These are phyloP conservation scores for Podaxis sp. DNA, from an alignment of 768 basidiomycete species.

Conservation along the genomic window DNA sequence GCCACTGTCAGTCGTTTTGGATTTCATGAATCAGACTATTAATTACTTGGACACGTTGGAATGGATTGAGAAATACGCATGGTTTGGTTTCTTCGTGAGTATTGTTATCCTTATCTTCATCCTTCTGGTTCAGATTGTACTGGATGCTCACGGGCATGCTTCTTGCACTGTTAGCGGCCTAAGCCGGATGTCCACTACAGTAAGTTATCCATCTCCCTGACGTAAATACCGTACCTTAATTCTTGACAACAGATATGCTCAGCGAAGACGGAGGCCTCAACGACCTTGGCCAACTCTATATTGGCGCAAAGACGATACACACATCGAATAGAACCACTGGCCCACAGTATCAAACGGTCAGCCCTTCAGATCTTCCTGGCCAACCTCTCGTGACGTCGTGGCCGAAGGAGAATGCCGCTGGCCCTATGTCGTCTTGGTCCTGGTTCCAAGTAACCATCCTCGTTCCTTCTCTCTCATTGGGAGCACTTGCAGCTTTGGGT, in stretches of 20 bases:
- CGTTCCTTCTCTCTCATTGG: not conserved
- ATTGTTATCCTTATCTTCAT: slow-evolving; percentile 8
- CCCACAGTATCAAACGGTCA: slow-evolving; percentile 26
- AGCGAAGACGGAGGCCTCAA: slow-evolving; percentile 40
- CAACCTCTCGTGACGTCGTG: slow-evolving; percentile 32
- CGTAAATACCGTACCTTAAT: not conserved
- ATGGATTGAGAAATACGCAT: slow-evolving; percentile 60
- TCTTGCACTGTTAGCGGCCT: slow-evolving; percentile 20
- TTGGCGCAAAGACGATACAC: slow-evolving; percentile 41
- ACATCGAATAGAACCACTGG: slow-evolving; percentile 29
- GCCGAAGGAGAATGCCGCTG: slow-evolving; percentile 20
- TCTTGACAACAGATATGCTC: slow-evolving; percentile 32
- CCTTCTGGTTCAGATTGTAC: slow-evolving; percentile 1
- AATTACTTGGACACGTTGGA: slow-evolving; percentile 48
- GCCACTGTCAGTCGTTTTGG: slow-evolving; percentile 34
- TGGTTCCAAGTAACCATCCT: not conserved
- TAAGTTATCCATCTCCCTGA: slow-evolving; percentile 19
- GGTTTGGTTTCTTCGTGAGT: slow-evolving; percentile 53
- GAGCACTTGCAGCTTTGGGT: not conserved
- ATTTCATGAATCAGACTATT: slow-evolving; percentile 57
- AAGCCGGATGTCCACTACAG: slow-evolving; percentile 35
- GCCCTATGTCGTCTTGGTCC: slow-evolving; percentile 12
- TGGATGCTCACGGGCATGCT: not conserved
- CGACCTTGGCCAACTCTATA: slow-evolving; percentile 39
- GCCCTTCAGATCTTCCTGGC: slow-evolving; percentile 31